These are phyloP conservation scores for Phtheirospermum japonicum DNA, from an alignment of 257 asterid species.

Conservation along the genomic window DNA sequence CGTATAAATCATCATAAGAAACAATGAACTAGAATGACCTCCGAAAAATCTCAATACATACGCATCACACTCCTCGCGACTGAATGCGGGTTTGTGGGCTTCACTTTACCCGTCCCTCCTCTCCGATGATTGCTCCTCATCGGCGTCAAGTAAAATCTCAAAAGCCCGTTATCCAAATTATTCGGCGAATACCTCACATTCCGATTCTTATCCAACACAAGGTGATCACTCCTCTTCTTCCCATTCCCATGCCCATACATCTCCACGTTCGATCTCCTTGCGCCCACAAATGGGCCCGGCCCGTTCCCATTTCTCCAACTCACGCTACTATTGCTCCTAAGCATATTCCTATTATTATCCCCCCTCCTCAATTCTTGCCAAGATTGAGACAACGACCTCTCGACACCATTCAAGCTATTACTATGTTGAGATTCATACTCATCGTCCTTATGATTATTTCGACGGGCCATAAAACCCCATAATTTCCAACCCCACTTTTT, in stretches of 20 bases:
- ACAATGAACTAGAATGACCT: too few species aligned
- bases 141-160: constrained; percentile 78
- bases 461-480: constrained; percentile 54
- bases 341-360: constrained; percentile 39
- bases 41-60: constrained; percentile 43
- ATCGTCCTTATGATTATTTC: constrained; percentile 56
- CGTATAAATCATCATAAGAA: neutral
- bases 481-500: constrained; percentile 70
- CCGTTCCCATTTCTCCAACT: constrained; percentile 59
- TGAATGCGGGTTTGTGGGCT: constrained; percentile 60
- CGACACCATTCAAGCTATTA: constrained; percentile 61
- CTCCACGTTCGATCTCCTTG: constrained; percentile 52
- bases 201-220: constrained; percentile 72
- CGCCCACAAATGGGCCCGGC: constrained; percentile 56
- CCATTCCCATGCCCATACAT: constrained; percentile 52
- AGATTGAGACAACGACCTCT: constrained; percentile 63
- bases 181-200: constrained; percentile 65
- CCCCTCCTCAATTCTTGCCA: constrained; percentile 27
- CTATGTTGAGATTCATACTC: constrained; percentile 39
- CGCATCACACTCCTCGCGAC: constrained; percentile 61
- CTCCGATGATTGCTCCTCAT: constrained; percentile 68
- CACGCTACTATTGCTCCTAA: constrained; percentile 79
- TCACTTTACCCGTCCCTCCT: constrained; percentile 54
- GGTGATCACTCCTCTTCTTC: constrained; percentile 51
- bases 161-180: constrained; percentile 68